Conservation (phyloP, 352 stramenopile genomes). For the Aphanomyces invadans region DNA sequence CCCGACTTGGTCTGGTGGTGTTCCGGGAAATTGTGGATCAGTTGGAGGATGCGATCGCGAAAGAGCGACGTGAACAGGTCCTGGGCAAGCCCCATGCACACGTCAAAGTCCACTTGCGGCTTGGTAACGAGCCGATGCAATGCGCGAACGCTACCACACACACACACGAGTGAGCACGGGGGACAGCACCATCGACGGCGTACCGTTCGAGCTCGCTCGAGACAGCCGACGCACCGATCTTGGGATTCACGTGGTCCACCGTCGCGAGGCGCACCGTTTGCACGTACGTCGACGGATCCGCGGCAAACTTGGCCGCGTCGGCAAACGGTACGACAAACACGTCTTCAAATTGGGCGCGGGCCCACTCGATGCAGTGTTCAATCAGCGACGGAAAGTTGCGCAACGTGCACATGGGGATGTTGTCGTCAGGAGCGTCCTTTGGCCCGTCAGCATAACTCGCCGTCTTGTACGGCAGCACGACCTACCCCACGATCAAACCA, state of each 20-base stretch:
- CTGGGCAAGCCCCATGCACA: conserved; percentile 59
- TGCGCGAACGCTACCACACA: background rate
- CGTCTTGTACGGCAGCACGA: conserved; percentile 79
- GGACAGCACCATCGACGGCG: too few relatives aligned
- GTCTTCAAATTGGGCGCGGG: conserved; percentile 82
- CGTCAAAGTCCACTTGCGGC: conserved; percentile 59
- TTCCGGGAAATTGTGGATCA: conserved; percentile 78
- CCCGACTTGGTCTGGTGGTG: conserved; percentile 75
- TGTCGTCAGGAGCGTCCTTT: conserved; percentile 97
- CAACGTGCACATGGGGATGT: conserved; percentile 98
- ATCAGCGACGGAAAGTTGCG: conserved; percentile 97
- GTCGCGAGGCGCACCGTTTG: conserved; percentile 57
- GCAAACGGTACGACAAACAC: conserved; percentile 71
- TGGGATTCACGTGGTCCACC: conserved; percentile 65
- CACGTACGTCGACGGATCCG: conserved; percentile 67
- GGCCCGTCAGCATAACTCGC: conserved; percentile 93
- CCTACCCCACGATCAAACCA: conserved; percentile 26
- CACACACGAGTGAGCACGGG: too few relatives aligned
- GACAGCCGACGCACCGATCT: conserved; percentile 54
- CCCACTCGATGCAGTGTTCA: conserved; percentile 99
- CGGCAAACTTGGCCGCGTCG: conserved; percentile 81
- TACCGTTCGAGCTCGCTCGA: conserved; percentile 62
- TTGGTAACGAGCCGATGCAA: conserved; percentile 46
- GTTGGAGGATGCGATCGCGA: conserved; percentile 84
- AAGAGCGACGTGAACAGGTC: conserved; percentile 73